Evolutionary conservation across 179 eudicot species (phyloP), one percentile per base, ranked within the genome.

Genomic region (Silene vulgaris): DNA sequence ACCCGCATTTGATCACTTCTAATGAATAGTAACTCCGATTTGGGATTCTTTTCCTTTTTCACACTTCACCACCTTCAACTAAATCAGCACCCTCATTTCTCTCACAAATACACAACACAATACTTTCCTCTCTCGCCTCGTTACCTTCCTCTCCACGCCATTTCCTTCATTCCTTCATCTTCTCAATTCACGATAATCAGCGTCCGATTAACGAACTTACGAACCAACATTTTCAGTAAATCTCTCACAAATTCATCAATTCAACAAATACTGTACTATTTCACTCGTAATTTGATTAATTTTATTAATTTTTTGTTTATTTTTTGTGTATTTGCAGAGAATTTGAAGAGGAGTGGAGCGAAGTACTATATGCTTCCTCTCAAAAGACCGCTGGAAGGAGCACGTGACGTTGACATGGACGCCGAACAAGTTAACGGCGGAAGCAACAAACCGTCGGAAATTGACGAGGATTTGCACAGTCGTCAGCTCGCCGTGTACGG

Each of bases 381-480:
- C 23, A 81, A 81, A 81, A 75, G 84, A 81, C 59, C 81, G 30
- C 76, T 17, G 71, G 79, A 75, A 81, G 81, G 81, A 81, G 79
- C 66, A 76, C 79, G 73, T 74, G 79, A 45, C 52, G 52, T 3
- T 45, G 52, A 81, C 72, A 61, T 77, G 71, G 74, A 45, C 52
- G 52, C 52, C 52, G 52, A 9, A 45, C 3, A 65, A 67, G 72
- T 3, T 50, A 54, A 35, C 56, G 40, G 66, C 0, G 48, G 48
- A 40, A 37, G 43, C 43, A 37, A 37, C 43, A 43, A 65, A 16
- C 23, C 75, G 76, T 45, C 66, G 74, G 97, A 95, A 52, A 95
- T 95, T 62, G 97, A 95, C 59, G 97, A 95, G 80, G 99, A 95
- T 87, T 90, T 95, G 78, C 99, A 95, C 78, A 92, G 99, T 76